Conservation (phyloP, 352 stramenopile species). For the Pythium myriotylum region DNA sequence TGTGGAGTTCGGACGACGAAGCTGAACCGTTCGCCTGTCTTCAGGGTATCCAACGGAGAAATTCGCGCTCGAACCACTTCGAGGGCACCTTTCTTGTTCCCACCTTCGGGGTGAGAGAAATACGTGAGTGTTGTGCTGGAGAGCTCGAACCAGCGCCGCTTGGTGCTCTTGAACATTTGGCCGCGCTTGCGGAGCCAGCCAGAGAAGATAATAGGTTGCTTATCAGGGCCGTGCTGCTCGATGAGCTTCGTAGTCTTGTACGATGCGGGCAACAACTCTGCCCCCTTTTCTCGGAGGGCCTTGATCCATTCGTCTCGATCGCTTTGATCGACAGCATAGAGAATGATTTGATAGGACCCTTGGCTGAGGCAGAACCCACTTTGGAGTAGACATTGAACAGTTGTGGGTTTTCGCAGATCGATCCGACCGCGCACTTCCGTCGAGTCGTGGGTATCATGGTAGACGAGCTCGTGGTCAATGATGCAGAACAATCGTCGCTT, state of each 20-base stretch:
- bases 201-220: constrained; percentile 64
- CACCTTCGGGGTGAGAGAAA: constrained; percentile 73
- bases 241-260: constrained; percentile 60
- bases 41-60: constrained; percentile 73
- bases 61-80: constrained; percentile 60
- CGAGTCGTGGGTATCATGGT: constrained; percentile 80
- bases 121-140: constrained; percentile 71
- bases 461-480: constrained; percentile 84
- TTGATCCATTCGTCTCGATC: constrained; percentile 86
- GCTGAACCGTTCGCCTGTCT: constrained; percentile 80
- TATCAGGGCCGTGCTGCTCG: constrained; percentile 60
- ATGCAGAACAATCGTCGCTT: constrained; percentile 88
- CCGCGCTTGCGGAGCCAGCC: constrained; percentile 86
- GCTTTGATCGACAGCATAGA: constrained; percentile 77
- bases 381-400: constrained; percentile 66
- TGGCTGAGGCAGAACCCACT: constrained; percentile 79
- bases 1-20: constrained; percentile 67
- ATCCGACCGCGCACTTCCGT: constrained; percentile 75
- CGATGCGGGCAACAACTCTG: constrained; percentile 55
- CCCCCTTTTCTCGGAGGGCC: constrained; percentile 74
- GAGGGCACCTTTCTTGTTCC: constrained; percentile 73
- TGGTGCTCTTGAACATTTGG: constrained; percentile 85
- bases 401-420: constrained; percentile 67
- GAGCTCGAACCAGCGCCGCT: constrained; percentile 87
- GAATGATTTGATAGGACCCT: constrained; percentile 74